Evolutionary conservation across 1,139 yeast species (phyloP).

Genomic region (Yamadazyma taylorii): DNA sequence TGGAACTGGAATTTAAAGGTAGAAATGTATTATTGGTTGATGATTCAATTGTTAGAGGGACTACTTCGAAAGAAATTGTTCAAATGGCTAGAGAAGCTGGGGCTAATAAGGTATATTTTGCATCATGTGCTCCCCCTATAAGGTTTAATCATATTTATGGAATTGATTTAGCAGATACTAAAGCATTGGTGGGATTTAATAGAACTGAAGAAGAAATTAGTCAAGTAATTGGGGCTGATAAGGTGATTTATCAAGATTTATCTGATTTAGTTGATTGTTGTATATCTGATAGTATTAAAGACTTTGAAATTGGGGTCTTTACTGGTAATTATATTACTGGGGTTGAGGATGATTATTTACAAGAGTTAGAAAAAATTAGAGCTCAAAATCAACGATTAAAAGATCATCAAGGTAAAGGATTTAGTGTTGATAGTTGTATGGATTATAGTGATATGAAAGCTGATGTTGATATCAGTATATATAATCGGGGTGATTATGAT

Average conservation of each 20-base stretch:
- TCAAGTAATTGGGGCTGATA: slow-evolving; percentile 84
- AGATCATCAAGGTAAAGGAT: slow-evolving; percentile 38
- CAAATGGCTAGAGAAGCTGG: slow-evolving; percentile 99
- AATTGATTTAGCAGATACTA: slow-evolving; percentile 93
- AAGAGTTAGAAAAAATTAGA: slow-evolving; percentile 79
- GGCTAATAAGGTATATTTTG: slow-evolving; percentile 88
- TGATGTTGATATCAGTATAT: slow-evolving; percentile 86
- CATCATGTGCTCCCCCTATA: slow-evolving; percentile 97
- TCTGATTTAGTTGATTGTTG: slow-evolving; percentile 84
- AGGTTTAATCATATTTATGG: slow-evolving; percentile 95
- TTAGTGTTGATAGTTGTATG: slow-evolving; percentile 47
- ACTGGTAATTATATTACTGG: slow-evolving; percentile 94
- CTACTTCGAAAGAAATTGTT: slow-evolving; percentile 94
- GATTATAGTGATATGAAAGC: slow-evolving; percentile 61
- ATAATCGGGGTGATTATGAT: slow-evolving; percentile 78
- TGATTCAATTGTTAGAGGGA: slow-evolving; percentile 96
- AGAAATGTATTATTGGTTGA: slow-evolving; percentile 90
- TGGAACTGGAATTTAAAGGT: slow-evolving; percentile 87
- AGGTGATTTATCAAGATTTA: slow-evolving; percentile 83
- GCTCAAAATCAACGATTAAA: slow-evolving; percentile 72
- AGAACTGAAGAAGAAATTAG: slow-evolving; percentile 75
- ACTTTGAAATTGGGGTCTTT: slow-evolving; percentile 95
- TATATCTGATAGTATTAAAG: slow-evolving; percentile 47
- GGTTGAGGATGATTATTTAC: slow-evolving; percentile 76
- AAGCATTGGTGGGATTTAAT: slow-evolving; percentile 87